Evolutionary conservation across 345 rosid genomes (phyloP).

Genomic region (Heritiera fomes): DNA sequence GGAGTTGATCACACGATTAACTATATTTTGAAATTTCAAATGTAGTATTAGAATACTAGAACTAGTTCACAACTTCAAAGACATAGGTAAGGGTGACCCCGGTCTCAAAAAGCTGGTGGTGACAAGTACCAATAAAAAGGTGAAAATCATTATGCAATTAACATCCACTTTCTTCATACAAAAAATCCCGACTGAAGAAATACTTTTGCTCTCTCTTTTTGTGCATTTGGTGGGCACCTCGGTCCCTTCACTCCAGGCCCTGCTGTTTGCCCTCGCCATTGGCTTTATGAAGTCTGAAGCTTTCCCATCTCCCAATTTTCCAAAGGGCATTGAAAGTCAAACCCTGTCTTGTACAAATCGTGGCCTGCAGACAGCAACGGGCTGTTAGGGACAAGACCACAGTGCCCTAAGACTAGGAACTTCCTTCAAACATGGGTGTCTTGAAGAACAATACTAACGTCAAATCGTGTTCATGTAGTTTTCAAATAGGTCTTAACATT

Average conservation of each 20-base stretch:
- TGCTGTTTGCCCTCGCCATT: neutral
- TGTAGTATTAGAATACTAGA: too few species aligned
- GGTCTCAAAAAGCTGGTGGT: conserved; percentile 44
- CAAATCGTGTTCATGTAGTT: too few species aligned
- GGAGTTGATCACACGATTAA: too few species aligned
- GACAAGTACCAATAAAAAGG: conserved; percentile 47
- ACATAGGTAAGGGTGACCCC: conserved; percentile 15
- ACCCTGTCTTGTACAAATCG: conserved; percentile 1
- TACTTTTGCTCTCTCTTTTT: conserved; percentile 1
- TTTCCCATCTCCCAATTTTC: neutral
- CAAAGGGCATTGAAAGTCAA: too few species aligned
- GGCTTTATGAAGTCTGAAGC: neutral
- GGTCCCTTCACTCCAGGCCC: neutral
- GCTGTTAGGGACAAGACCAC: conserved; percentile 11
- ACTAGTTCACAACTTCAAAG: conserved; percentile 19
- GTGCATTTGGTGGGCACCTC: conserved; percentile 14
- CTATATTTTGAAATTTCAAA: too few species aligned
- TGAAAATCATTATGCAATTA: conserved; percentile 29
- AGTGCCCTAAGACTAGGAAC: conserved; percentile 5
- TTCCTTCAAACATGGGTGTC: too few species aligned
- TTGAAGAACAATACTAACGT: too few species aligned
- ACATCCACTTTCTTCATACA: neutral
- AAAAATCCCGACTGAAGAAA: neutral
- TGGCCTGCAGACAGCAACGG: conserved; percentile 2
- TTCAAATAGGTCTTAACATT: neutral